Percentiles rank a stretch among this genome's conserved stretches.
Conservation (phyloP, 73 alveolate species). For the Blepharisma japonicum region DNA sequence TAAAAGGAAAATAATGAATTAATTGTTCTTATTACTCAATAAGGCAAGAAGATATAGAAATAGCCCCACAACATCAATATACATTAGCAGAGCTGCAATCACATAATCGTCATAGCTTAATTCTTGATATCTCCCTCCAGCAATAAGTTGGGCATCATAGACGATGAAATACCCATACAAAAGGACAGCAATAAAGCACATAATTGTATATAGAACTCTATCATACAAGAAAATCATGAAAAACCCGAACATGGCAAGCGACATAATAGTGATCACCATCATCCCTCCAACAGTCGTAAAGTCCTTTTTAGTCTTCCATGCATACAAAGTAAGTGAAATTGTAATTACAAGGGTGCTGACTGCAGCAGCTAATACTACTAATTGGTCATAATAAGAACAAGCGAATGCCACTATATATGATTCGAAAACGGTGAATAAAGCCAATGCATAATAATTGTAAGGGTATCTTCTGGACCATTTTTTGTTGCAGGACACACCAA, state of each 20-base stretch:
- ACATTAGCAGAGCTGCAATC: constrained; percentile 55
- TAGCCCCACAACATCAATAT: constrained; percentile 52
- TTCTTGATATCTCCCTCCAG: constrained; percentile 50
- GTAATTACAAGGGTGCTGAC: constrained; percentile 83
- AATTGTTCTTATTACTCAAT: no score
- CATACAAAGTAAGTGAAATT: constrained; percentile 85
- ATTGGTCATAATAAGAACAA: constrained; percentile 32
- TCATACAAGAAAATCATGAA: constrained; percentile 44
- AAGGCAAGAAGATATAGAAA: constrained; percentile 34
- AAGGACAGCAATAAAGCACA: constrained; percentile 44
- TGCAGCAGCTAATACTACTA: constrained; percentile 81
- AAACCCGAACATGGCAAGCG: constrained; percentile 58
- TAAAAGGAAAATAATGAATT: no score
- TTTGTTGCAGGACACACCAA: constrained; percentile 52
- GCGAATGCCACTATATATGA: constrained; percentile 86
- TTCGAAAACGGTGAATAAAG: constrained; percentile 82
- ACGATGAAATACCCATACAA: constrained; percentile 58
- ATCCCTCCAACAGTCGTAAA: constrained; percentile 79
- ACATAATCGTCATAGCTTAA: constrained; percentile 55
- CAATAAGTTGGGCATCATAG: constrained; percentile 55
- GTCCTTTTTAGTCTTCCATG: constrained; percentile 77
- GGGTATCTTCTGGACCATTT: constrained; percentile 83
- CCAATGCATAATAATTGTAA: constrained; percentile 74
- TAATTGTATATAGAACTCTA: constrained; percentile 36
- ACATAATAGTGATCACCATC: constrained; percentile 44